Evolutionary conservation across 129 eudicot species (phyloP).

Genomic region (Rutidosis leptorrhynchoides): DNA sequence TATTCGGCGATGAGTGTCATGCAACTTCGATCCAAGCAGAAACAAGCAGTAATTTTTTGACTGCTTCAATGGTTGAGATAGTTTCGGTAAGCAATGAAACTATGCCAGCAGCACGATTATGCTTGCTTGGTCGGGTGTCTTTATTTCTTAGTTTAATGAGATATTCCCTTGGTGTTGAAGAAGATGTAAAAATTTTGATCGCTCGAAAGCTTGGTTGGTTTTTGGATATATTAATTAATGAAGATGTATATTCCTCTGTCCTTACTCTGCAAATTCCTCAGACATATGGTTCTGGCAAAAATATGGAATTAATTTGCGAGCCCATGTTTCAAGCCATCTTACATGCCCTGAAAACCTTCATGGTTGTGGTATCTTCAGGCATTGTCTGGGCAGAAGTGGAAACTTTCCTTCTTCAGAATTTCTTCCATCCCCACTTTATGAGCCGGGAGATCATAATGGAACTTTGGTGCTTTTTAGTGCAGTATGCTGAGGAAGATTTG

Average conservation of each 20-base stretch:
- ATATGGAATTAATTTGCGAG: too few species aligned
- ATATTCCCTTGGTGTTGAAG: conserved; percentile 66
- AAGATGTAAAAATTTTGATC: conserved; percentile 51
- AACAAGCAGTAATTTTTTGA: conserved; percentile 37
- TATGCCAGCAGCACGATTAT: too few species aligned
- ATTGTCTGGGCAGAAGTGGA: conserved; percentile 56
- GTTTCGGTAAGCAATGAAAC: too few species aligned
- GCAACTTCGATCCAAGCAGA: too few species aligned
- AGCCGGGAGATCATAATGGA: conserved; percentile 74
- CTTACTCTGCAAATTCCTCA: conserved; percentile 50
- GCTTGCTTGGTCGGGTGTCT: conserved; percentile 48
- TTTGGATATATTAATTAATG: conserved; percentile 43
- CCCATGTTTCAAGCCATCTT: conserved; percentile 45
- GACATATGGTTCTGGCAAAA: conserved; percentile 45
- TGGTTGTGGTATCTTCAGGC: conserved; percentile 61
- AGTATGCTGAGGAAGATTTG: conserved; percentile 62
- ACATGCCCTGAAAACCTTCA: conserved; percentile 76
- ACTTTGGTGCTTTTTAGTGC: conserved; percentile 72
- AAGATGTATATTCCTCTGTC: conserved; percentile 57
- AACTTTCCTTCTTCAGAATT: conserved; percentile 61
- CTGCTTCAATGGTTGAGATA: conserved; percentile 41
- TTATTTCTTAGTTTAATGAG: conserved; percentile 66
- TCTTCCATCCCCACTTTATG: conserved; percentile 77
- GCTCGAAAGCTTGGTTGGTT: conserved; percentile 71
- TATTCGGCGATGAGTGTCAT: conserved; percentile 52